These are phyloP conservation scores for Sphaerulina vaccinii DNA, from an alignment of 2,329 filamentous ascomycete genomes.

Conservation along the genomic window DNA sequence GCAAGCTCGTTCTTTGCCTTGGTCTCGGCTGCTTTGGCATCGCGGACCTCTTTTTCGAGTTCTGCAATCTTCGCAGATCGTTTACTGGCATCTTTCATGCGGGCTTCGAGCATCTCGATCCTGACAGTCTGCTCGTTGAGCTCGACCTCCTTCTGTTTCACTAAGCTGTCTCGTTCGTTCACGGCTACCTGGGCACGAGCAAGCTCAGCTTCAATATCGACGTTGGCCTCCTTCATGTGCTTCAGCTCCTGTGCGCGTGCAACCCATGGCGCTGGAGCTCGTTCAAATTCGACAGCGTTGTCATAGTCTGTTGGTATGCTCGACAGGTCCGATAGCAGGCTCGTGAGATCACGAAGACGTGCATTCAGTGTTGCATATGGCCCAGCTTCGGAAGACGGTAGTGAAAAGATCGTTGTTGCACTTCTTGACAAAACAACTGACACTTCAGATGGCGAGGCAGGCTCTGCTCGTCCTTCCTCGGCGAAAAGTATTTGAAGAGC, in stretches of 20 bases:
- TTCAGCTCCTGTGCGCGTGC: conserved; percentile 78
- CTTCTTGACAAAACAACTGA: conserved; percentile 61
- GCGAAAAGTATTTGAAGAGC: conserved; percentile 65
- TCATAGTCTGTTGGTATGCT: conserved; percentile 53
- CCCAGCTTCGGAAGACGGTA: conserved; percentile 59
- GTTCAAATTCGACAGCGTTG: conserved; percentile 61
- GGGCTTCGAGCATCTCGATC: conserved; percentile 86
- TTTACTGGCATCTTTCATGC: conserved; percentile 78
- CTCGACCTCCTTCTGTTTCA: conserved; percentile 63
- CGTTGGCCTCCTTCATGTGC: conserved; percentile 73
- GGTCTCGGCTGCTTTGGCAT: conserved; percentile 52
- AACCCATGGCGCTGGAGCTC: conserved; percentile 74
- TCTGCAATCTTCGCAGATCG: conserved; percentile 69
- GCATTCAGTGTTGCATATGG: conserved; percentile 67
- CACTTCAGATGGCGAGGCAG: conserved; percentile 66
- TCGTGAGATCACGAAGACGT: conserved; percentile 64
- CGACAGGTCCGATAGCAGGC: conserved; percentile 67
- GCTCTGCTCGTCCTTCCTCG: conserved; percentile 69
- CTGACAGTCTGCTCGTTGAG: conserved; percentile 86
- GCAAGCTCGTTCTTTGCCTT: conserved; percentile 44
- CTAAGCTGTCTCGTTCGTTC: conserved; percentile 64
- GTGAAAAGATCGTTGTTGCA: conserved; percentile 51
- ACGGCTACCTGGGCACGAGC: conserved; percentile 76
- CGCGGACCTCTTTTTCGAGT: conserved; percentile 51
- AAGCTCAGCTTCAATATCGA: conserved; percentile 83